Evolutionary conservation across 192 early-diverging fungal species (phyloP), one percentile per base, ranked within the genome.

Genomic region (Coemansia sp.): DNA sequence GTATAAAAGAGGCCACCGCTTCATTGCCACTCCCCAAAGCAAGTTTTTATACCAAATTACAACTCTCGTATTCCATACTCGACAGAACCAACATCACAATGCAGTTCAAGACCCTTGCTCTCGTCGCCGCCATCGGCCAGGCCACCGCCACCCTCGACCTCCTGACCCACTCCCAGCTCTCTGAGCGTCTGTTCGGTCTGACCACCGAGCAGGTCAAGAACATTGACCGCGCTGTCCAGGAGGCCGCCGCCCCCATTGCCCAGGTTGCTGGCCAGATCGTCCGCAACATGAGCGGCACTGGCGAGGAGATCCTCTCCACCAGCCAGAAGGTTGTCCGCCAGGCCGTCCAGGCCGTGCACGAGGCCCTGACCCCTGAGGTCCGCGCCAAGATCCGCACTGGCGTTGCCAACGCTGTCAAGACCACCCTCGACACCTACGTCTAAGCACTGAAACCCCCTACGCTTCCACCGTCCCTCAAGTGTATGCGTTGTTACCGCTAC

Each of bases 341-440:
- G 78, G 78, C 78, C 54, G 73, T 75, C 73, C 66, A 75, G 78
- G 78, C 78, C 35, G 70, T 81, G 69, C 73, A 81, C 73, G 78
- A 81, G 73, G 78, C 78, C 16, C 69, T 81, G 78, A 81, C 78
- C 67, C 78, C 78, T 27, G 78, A 81, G 62, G 78, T 81, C 54
- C 78, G 78, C 63, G 63, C 78, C 78, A 81, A 81, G 78, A 81
- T 81, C 70, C 78, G 78, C 64, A 71, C 73, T 51, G 78, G 78
- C 63, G 78, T 81, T 37, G 70, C 78, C 69, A 81, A 75, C 78
- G 78, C 78, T 56, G 73, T 81, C 78, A 81, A 81, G 78, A 81
- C 78, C 73, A 81, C 78, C 73, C 78, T 81, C 68, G 78, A 81
- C 73, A 81, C 78, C 73, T 81, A 81, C 70, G 68, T 81, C 73